These are phyloP conservation scores for Hyphodiscus sp. DNA, from an alignment of 2,329 filamentous ascomycete species.

Conservation along the genomic window DNA sequence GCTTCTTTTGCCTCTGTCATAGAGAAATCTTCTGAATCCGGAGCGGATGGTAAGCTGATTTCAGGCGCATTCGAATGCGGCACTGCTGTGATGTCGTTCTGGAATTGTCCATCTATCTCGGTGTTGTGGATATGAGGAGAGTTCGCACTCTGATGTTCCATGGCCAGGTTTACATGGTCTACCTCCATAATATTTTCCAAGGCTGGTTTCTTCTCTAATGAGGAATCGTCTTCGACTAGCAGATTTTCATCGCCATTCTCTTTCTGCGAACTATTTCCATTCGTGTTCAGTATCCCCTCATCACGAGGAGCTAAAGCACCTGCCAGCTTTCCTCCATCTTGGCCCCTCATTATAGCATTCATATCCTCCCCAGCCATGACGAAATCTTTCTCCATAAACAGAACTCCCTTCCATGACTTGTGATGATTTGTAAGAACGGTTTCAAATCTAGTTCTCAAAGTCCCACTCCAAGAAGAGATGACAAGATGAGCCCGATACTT, in stretches of 20 bases:
- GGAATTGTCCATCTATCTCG: no score
- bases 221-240: not conserved
- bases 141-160: no score
- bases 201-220: not conserved
- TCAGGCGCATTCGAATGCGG: no score
- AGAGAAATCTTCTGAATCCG: not conserved
- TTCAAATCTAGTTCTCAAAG: slow-evolving; percentile 73
- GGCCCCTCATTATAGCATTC: slow-evolving; percentile 57
- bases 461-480: slow-evolving; percentile 71
- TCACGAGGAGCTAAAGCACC: slow-evolving; percentile 33
- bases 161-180: not conserved
- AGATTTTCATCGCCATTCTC: not conserved
- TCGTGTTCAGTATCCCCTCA: not conserved
- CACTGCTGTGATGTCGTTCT: no score
- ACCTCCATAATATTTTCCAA: not conserved
- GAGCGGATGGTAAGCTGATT: not conserved
- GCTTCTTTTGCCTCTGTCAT: not conserved
- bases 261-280: not conserved
- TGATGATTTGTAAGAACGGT: slow-evolving; percentile 66
- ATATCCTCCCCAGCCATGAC: slow-evolving; percentile 60
- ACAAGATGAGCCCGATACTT: slow-evolving; percentile 64
- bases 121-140: no score
- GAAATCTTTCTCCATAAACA: slow-evolving; percentile 70
- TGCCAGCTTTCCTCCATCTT: slow-evolving; percentile 48
- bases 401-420: slow-evolving; percentile 71